A percentile compares a stretch with the other conserved stretches of the same genome.
phyloP scores from a whole-genome alignment of 257 asterid genomes.

The Solanum chmielewskii region DNA sequence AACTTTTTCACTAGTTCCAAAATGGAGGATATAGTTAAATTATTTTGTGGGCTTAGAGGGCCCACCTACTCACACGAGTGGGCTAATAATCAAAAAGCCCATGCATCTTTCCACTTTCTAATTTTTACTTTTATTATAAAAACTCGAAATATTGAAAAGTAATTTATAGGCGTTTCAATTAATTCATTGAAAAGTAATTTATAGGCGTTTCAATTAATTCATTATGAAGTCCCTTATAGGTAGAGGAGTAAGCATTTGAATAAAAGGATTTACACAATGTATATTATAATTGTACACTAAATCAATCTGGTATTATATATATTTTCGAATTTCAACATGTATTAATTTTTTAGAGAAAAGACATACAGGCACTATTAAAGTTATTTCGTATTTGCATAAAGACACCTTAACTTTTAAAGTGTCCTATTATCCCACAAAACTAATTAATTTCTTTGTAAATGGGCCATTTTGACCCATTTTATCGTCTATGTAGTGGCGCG shows the following conservation, averaged over 20 bases:
- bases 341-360: not conserved
- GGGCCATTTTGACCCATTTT: no score
- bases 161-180: not conserved
- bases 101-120: not conserved
- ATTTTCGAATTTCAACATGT: rapidly evolving
- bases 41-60: not conserved
- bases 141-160: not conserved
- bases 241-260: not conserved
- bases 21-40: not conserved
- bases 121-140: not conserved
- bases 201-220: no score
- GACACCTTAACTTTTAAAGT: no score
- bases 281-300: not conserved
- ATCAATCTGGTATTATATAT: not conserved
- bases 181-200: not conserved
- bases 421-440: no score
- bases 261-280: not conserved
- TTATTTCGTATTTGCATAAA: no score
- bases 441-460: no score
- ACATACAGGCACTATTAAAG: no score
- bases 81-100: not conserved
- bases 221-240: not conserved
- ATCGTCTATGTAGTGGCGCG: no score
- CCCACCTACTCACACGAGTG: not conserved
- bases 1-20: not conserved